Conservation (phyloP, 2,329 filamentous ascomycete genomes). For the Trichoderma cornu-damae region DNA sequence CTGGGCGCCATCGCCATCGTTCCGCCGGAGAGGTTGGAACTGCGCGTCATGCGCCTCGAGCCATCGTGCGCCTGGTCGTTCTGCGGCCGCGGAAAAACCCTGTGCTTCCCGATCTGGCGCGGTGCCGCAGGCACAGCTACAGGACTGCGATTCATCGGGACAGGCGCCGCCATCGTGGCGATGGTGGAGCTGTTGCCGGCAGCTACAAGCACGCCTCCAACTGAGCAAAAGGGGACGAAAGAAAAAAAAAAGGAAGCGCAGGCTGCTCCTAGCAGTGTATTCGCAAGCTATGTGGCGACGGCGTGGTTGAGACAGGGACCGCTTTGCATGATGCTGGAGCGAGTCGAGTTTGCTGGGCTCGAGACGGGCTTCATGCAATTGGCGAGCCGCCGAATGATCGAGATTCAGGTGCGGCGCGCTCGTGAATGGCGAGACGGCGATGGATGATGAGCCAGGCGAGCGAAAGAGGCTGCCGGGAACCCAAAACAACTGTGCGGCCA, state of each 20-base stretch:
- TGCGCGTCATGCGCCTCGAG: slow-evolving; percentile 25
- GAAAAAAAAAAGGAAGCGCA: too few relatives aligned
- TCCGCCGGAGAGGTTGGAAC: slow-evolving; percentile 28
- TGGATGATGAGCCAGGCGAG: slow-evolving; percentile 1
- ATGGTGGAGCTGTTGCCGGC: not conserved
- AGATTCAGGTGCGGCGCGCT: not conserved
- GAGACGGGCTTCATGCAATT: slow-evolving; percentile 23
- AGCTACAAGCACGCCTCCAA: slow-evolving; percentile 28
- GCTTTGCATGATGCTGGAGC: slow-evolving; percentile 24
- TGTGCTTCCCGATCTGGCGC: slow-evolving; percentile 44
- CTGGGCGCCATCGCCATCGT: slow-evolving; percentile 27
- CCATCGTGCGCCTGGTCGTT: slow-evolving; percentile 26
- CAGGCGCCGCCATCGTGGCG: slow-evolving; percentile 19
- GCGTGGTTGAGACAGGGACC: slow-evolving; percentile 21
- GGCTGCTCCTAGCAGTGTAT: slow-evolving; percentile 5
- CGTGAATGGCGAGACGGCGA: not conserved
- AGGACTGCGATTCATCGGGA: not conserved
- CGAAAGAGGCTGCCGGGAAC: not conserved
- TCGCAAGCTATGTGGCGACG: slow-evolving; percentile 19
- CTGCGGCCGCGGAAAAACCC: slow-evolving; percentile 38
- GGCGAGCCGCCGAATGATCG: slow-evolving; percentile 1
- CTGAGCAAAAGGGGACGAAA: too few relatives aligned
- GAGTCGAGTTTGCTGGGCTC: slow-evolving; percentile 6
- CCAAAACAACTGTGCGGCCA: slow-evolving; percentile 23
- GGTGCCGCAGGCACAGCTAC: slow-evolving; percentile 19